Evolutionary conservation across 257 asterid genomes (phyloP), one percentile per base, ranked within the genome.

Genomic region (Lycium ferocissimum): DNA sequence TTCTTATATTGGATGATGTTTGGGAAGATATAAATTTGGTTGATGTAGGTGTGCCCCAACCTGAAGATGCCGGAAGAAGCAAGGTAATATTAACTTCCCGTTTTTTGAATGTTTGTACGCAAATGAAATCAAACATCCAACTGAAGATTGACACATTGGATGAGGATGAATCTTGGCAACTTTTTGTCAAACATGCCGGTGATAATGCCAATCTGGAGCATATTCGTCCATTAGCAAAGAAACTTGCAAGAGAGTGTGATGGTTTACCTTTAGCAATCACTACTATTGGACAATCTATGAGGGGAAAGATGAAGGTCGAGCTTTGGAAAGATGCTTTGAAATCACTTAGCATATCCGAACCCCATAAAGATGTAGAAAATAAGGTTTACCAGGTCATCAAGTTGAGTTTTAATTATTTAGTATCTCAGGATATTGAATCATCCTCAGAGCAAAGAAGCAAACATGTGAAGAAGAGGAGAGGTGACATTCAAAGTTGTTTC

Each of bases 1-100:
- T 85, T 71, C 54, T 85, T 0, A 85, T 85, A 53, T 45, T 85
- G 2, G 84, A 85, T 85, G 80, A 85, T 80, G 85, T 85, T 53
- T 80, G 87, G 87, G n/a, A 79, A 9, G 81, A 20, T 8, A 80
- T 85, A 20, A 17, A 85, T 54, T n/a, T 85, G 38, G 81, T 66
- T 63, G 0, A 40, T n/a, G 1, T 85, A 33, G 87, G 87, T 18
- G 61, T 85, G 14, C 87, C 85, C 5, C 87, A 49, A 35, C 81
- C 54, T 4, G 26, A 67, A 66, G 18, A 0, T n/a, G 35, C 3
- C n/a, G 0, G 20, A 2, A 0, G 59, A 73, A 85, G 80, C 26
- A 85, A 85, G 81, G 38, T 80, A 11, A 37, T 85, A 17, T 2
- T 79, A n/a, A 85, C 84, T 15, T 8, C 56, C 65, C 84, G 73